Evolutionary conservation across 768 basidiomycete species (phyloP).

Genomic region (Plicaturopsis crispa): DNA sequence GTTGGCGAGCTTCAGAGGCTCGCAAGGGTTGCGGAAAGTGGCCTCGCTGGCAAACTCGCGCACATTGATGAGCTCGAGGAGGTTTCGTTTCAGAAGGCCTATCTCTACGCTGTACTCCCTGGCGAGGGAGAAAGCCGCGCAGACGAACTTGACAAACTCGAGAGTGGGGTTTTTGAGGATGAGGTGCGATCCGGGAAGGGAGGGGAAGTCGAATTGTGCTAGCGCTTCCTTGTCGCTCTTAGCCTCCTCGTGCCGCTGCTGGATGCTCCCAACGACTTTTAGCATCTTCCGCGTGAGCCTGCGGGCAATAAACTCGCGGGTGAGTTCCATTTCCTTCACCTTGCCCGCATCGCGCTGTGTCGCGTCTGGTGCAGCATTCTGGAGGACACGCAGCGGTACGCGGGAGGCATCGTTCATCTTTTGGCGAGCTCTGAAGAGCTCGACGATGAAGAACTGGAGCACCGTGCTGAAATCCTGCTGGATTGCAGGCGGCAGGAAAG

Average conservation of each 20-base stretch:
- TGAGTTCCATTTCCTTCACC: constrained; percentile 57
- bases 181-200: constrained; percentile 82
- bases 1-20: constrained; percentile 74
- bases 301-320: constrained; percentile 70
- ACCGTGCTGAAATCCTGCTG: constrained; percentile 69
- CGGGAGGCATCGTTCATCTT: constrained; percentile 51
- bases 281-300: constrained; percentile 78
- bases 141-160: constrained; percentile 84
- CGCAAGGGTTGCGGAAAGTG: constrained; percentile 86
- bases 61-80: constrained; percentile 81
- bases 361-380: constrained; percentile 53
- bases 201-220: constrained; percentile 69
- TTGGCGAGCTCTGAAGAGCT: constrained; percentile 71
- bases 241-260: constrained; percentile 54
- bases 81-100: constrained; percentile 79
- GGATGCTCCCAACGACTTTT: constrained; percentile 54
- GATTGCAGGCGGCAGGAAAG: constrained; percentile 79
- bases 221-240: constrained; percentile 41
- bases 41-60: constrained; percentile 85
- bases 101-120: constrained; percentile 83
- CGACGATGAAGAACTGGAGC: constrained; percentile 79
- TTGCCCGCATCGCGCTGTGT: constrained; percentile 65
- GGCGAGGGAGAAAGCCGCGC: constrained; percentile 73
- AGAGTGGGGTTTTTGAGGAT: constrained; percentile 73
- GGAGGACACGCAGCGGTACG: constrained; percentile 66